Conservation (phyloP, 2,329 filamentous ascomycete genomes). For the Monosporascus sp. region DNA sequence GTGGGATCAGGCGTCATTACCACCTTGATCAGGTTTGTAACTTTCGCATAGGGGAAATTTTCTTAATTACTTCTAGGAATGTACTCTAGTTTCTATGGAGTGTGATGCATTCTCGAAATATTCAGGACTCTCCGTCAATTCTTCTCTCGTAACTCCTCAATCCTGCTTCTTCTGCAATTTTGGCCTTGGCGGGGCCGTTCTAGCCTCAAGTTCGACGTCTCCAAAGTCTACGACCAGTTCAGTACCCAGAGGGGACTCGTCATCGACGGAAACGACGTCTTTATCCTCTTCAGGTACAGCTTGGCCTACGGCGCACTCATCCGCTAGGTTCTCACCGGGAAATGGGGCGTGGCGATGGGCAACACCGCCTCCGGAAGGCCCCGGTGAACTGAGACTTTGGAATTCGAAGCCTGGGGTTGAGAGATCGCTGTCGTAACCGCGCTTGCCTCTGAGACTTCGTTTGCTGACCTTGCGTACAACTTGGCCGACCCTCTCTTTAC, state of each 20-base stretch:
- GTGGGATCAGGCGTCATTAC: neutral
- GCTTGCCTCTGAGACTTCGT: conserved; percentile 23
- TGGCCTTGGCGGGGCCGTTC: neutral
- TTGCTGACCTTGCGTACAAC: conserved; percentile 30
- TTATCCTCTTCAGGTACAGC: conserved; percentile 30
- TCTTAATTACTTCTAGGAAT: neutral
- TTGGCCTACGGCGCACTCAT: conserved; percentile 33
- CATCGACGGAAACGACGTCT: conserved; percentile 11
- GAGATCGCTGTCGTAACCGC: conserved; percentile 25
- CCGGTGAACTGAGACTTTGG: conserved; percentile 8
- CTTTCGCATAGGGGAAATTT: neutral
- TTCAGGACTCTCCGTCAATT: neutral
- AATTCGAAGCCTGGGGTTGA: conserved; percentile 6
- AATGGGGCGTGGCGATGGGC: conserved; percentile 15
- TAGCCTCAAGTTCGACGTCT: conserved; percentile 1
- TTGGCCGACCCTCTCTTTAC: conserved; percentile 24
- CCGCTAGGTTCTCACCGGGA: conserved; percentile 21
- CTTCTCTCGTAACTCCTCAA: neutral
- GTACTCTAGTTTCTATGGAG: neutral
- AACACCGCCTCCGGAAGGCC: conserved; percentile 11
- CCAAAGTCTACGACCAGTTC: conserved; percentile 2
- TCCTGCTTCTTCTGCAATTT: neutral
- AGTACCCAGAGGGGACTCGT: neutral
- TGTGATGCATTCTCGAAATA: neutral
- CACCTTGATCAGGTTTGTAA: neutral